These are phyloP conservation scores for Trichoderma pleuroti DNA, from an alignment of 2,329 filamentous ascomycete genomes.

Conservation along the genomic window DNA sequence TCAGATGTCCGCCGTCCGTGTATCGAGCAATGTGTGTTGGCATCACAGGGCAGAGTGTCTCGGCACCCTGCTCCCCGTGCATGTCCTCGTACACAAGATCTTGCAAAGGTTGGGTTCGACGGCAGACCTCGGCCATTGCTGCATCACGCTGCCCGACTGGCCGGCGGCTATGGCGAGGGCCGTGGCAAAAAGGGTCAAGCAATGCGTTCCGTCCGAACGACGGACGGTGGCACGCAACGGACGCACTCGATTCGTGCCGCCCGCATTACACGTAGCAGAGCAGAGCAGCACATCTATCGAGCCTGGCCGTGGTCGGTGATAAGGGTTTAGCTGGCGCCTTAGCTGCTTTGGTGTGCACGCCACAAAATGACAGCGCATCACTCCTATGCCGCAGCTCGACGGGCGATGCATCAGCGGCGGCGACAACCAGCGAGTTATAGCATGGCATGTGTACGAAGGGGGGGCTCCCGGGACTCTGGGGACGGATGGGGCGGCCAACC, in stretches of 20 bases:
- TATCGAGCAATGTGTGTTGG: not conserved
- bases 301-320: conserved; percentile 17
- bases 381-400: conserved; percentile 14
- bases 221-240: not conserved
- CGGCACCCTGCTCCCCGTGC: not conserved
- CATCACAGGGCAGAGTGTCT: not conserved
- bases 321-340: conserved; percentile 10
- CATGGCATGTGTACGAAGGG: conserved; percentile 18
- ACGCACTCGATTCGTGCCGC: not conserved
- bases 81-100: not conserved
- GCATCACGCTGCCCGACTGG: conserved; percentile 5
- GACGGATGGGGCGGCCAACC: conserved; percentile 4
- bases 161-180: not conserved
- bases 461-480: conserved; percentile 11
- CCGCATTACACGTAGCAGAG: not conserved
- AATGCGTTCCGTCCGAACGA: not conserved
- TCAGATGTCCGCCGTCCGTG: not conserved
- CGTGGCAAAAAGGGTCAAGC: not conserved
- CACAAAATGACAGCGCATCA: conserved; percentile 21
- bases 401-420: conserved; percentile 14
- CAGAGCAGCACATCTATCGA: not conserved
- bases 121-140: not conserved
- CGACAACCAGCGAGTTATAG: conserved; percentile 14
- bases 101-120: not conserved
- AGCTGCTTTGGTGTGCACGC: conserved; percentile 16